Evolutionary conservation across 192 early-diverging fungal species (phyloP).

Genomic region (Entomortierella chlamydospora): DNA sequence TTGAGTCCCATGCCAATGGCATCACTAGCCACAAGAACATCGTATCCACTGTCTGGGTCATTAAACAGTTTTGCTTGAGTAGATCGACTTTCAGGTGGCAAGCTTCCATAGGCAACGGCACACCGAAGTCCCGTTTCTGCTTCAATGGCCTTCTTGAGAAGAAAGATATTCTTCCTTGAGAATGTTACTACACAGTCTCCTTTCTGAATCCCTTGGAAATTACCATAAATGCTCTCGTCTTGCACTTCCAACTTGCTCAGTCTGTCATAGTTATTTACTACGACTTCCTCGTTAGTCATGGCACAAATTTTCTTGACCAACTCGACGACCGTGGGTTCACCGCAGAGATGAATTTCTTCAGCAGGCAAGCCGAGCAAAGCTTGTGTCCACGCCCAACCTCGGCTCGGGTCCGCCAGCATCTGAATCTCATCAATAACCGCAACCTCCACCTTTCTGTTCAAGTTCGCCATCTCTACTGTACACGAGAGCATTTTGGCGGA

Average conservation of each 20-base stretch:
- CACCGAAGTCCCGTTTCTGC: constrained; percentile 74
- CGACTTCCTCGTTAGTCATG: constrained; percentile 80
- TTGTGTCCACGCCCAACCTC: constrained; percentile 97
- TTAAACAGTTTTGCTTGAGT: constrained; percentile 94
- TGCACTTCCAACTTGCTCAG: constrained; percentile 75
- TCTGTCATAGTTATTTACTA: constrained; percentile 82
- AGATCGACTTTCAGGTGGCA: constrained; percentile 94
- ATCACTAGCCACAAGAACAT: constrained; percentile 94
- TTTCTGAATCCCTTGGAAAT: constrained; percentile 68
- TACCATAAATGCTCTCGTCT: constrained; percentile 64
- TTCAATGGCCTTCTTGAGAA: constrained; percentile 83
- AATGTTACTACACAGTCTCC: constrained; percentile 96
- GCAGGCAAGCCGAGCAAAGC: constrained; percentile 72
- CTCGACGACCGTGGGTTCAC: constrained; percentile 87
- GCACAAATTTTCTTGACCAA: constrained; percentile 81
- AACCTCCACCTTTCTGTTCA: constrained; percentile 70
- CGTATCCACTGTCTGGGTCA: constrained; percentile 76
- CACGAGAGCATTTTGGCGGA: constrained; percentile 69
- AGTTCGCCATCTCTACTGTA: constrained; percentile 92
- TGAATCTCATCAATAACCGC: constrained; percentile 98
- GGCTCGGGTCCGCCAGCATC: constrained; percentile 85
- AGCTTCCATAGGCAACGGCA: constrained; percentile 91
- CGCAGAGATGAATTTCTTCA: constrained; percentile 91
- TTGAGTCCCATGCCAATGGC: constrained; percentile 99
- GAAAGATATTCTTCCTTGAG: constrained; percentile 83